Base-by-base conservation (phyloP, 371 early-diverging fungal species). In the Mortierella sp. region DNA sequence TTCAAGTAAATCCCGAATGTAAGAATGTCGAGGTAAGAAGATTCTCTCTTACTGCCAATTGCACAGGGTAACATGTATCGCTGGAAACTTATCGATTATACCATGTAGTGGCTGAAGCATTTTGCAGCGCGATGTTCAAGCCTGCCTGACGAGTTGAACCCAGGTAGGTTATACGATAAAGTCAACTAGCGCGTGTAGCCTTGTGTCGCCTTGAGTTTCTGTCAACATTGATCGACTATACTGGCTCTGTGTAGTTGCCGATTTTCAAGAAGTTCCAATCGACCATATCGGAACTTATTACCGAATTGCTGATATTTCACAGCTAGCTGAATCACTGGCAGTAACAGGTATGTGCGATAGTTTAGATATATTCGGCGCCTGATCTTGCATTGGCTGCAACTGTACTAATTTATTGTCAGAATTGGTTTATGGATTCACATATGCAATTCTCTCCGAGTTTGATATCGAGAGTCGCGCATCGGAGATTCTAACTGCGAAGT, bases 1-100 rank as follows among this genome's bases (percentile, higher is more conserved):
- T 81, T 24, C 83, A 81, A n/a, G 70, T 81, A 16, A 62, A 81
- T 26, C 83, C 83, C 0, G 20, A 45, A 10, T 81, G 83, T 73
- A 81, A 81, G 64, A 76, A 75, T 16, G 64, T 76, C 1, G 83
- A 81, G 69, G 80, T 75, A n/a, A 14, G 18, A 28, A 20, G 0
- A 30, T 55, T 24, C 0, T 55, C 24, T 5, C 12, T 55, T 28
- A 20, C 24, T 26, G 1, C 26, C 45, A 18, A 12, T 12, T 16
- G 18, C 45, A 4, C 45, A 45, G 2, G 45, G 18, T 16, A 4
- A 12, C 16, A 12, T 8, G 5, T 45, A 45, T 45, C 12, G 18
- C 18, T 16, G 9, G 20, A 22, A 55, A 4, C 32, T 60, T 35
- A 45, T 12, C 45, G 10, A 4, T 12, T 69, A 47, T 47, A n/a